phyloP scores from a whole-genome alignment of 345 rosid species.

The Heritiera fomes region DNA sequence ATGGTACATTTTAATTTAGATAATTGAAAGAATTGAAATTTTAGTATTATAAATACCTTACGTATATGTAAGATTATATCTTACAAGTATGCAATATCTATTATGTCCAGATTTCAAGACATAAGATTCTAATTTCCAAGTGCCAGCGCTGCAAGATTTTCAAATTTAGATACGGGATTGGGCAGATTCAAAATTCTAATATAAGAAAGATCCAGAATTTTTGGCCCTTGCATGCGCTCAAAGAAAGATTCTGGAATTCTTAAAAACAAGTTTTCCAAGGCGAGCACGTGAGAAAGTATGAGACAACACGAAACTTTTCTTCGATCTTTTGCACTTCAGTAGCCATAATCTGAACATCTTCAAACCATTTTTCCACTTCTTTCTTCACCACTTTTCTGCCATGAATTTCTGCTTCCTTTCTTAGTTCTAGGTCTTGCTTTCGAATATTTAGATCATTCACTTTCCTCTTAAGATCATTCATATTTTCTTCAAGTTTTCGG shows the following conservation, averaged over 20 bases:
- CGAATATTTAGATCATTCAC: background rate
- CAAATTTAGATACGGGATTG: slow-evolving; percentile 10
- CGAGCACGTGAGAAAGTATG: background rate
- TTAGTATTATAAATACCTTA: no score
- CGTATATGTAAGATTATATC: no score
- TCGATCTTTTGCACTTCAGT: background rate
- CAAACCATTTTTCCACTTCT: background rate
- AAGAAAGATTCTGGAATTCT: background rate
- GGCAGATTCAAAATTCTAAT: background rate
- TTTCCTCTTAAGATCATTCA: background rate
- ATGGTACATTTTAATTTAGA: no score
- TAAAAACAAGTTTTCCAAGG: background rate
- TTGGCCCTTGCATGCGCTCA: slow-evolving; percentile 9
- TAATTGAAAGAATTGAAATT: no score
- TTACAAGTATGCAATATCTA: no score
- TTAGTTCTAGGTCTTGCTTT: background rate
- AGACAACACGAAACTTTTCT: background rate
- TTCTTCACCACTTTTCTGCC: background rate
- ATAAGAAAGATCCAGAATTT: slow-evolving; percentile 28
- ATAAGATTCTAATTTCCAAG: background rate
- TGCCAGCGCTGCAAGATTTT: background rate
- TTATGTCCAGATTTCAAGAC: no score
- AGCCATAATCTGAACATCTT: background rate
- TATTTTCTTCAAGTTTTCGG: background rate
- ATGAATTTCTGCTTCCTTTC: background rate